These are phyloP conservation scores for Suillus spraguei DNA, from an alignment of 768 basidiomycete species.

Conservation along the genomic window DNA sequence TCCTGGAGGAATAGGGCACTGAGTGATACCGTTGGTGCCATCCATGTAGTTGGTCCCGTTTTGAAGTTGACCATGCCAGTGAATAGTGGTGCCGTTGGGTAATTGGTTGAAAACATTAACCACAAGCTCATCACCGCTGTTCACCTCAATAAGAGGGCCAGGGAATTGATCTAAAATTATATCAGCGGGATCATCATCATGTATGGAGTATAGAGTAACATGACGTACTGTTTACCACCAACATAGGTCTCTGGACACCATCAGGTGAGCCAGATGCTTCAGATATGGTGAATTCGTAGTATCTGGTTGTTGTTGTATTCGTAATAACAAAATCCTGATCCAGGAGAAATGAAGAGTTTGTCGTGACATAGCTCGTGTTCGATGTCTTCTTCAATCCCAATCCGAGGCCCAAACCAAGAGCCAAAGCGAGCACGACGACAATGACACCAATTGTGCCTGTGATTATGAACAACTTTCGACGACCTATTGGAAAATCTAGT, in stretches of 20 bases:
- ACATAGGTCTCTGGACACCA: slow-evolving; percentile 42
- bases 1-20: slow-evolving; percentile 58
- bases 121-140: slow-evolving; percentile 36
- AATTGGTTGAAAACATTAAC: slow-evolving; percentile 38
- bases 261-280: slow-evolving; percentile 43
- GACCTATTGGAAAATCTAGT: slow-evolving; percentile 16
- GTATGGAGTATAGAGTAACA: background rate
- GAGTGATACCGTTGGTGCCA: slow-evolving; percentile 47
- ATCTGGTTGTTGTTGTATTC: slow-evolving; percentile 40
- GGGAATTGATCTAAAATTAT: slow-evolving; percentile 33
- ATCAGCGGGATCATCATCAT: slow-evolving; percentile 10
- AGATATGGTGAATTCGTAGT: slow-evolving; percentile 45
- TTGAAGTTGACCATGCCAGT: slow-evolving; percentile 41
- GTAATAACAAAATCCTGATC: slow-evolving; percentile 30
- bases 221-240: slow-evolving; percentile 47
- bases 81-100: slow-evolving; percentile 34
- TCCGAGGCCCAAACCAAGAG: slow-evolving; percentile 32
- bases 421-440: slow-evolving; percentile 24
- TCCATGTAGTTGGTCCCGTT: slow-evolving; percentile 53
- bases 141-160: slow-evolving; percentile 36
- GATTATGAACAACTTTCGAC: slow-evolving; percentile 23
- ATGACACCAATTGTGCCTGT: slow-evolving; percentile 13
- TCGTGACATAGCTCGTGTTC: slow-evolving; percentile 18
- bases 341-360: slow-evolving; percentile 33
- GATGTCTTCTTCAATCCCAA: slow-evolving; percentile 27